Percentiles rank a stretch among this genome's conserved stretches.
phyloP scores from a whole-genome alignment of 2,329 filamentous ascomycete species.

The Hymenoscyphus fructigenus region DNA sequence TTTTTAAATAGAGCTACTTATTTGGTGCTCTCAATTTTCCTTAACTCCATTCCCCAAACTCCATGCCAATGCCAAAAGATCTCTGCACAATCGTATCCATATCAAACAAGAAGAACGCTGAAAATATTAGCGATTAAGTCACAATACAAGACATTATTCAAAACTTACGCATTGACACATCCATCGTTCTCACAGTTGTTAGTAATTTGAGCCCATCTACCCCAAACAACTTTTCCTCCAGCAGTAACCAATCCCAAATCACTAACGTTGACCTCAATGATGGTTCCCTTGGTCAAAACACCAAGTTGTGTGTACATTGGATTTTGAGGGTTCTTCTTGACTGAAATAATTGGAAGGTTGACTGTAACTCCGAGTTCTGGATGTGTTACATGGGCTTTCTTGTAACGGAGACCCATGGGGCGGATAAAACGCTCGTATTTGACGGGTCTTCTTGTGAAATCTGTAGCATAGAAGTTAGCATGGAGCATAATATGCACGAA shows the following conservation, averaged over 20 bases:
- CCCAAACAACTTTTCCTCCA: slow-evolving; percentile 91
- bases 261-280: slow-evolving; percentile 88
- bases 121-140: slow-evolving; percentile 8
- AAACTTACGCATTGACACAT: slow-evolving; percentile 51
- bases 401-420: slow-evolving; percentile 76
- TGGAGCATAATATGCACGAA: neutral
- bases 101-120: slow-evolving; percentile 31
- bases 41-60: slow-evolving; percentile 18
- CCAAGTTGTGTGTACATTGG: slow-evolving; percentile 83
- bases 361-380: slow-evolving; percentile 84
- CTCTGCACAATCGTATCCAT: neutral
- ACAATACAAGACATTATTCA: neutral
- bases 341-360: slow-evolving; percentile 71
- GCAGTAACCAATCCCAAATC: slow-evolving; percentile 90
- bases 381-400: slow-evolving; percentile 66
- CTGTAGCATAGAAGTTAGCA: slow-evolving; percentile 37
- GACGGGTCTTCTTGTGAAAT: slow-evolving; percentile 86
- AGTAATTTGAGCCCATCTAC: slow-evolving; percentile 72
- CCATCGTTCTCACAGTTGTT: slow-evolving; percentile 62
- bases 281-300: slow-evolving; percentile 81
- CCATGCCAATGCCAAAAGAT: slow-evolving; percentile 21
- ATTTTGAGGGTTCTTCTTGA: slow-evolving; percentile 86
- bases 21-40: slow-evolving; percentile 6
- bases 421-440: slow-evolving; percentile 69
- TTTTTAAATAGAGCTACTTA: slow-evolving; percentile 2